Conservation (phyloP, 768 basidiomycete species). For the Mycena galopus region DNA sequence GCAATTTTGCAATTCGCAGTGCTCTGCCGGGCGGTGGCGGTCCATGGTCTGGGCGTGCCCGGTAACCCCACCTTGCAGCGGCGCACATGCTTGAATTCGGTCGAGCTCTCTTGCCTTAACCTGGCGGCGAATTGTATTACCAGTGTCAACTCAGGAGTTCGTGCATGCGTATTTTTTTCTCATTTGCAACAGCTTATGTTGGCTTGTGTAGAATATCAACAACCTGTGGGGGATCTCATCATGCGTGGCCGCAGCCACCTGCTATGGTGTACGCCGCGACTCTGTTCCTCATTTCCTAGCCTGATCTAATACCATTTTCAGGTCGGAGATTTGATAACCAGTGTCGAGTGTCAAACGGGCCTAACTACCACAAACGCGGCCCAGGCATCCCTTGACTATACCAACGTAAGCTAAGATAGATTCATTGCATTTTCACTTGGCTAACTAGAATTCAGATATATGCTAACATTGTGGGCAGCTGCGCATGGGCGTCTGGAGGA, state of each 20-base stretch:
- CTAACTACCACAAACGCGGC: neutral
- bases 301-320: neutral
- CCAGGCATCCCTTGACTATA: neutral
- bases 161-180: neutral
- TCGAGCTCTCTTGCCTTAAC: neutral
- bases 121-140: neutral
- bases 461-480: neutral
- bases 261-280: neutral
- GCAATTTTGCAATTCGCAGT: neutral
- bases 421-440: neutral
- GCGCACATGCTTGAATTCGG: neutral
- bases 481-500: neutral
- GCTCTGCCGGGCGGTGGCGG: neutral
- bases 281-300: neutral
- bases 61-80: neutral
- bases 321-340: neutral
- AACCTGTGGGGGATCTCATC: neutral
- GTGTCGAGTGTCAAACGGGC: neutral
- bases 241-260: neutral
- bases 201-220: neutral
- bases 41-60: neutral
- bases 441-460: neutral
- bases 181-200: neutral
- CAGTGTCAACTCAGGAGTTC: neutral
- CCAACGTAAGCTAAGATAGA: neutral